phyloP scores from a whole-genome alignment of 345 rosid genomes.

The Viola odorata region DNA sequence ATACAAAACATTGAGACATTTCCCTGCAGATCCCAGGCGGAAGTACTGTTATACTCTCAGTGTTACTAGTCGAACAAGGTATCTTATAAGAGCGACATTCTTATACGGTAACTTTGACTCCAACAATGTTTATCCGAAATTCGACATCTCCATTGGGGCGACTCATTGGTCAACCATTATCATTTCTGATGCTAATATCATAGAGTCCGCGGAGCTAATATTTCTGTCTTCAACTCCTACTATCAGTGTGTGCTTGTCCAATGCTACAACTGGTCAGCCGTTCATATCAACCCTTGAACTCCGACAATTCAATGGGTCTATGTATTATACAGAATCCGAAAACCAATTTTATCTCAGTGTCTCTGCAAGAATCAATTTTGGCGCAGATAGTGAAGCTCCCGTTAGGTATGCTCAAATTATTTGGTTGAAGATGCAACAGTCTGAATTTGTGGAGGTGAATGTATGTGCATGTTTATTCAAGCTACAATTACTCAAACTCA shows the following conservation, averaged over 20 bases:
- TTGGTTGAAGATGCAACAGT: slow-evolving; percentile 12
- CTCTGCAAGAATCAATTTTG: slow-evolving; percentile 92
- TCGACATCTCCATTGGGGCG: slow-evolving; percentile 83
- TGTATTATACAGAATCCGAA: slow-evolving; percentile 61
- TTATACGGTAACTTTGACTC: slow-evolving; percentile 83
- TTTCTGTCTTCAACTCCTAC: slow-evolving; percentile 71
- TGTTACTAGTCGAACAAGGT: slow-evolving; percentile 68
- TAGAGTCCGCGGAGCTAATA: slow-evolving; percentile 71
- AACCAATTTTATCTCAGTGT: slow-evolving; percentile 62
- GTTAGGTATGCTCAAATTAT: slow-evolving; percentile 49
- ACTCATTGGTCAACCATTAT: slow-evolving; percentile 91
- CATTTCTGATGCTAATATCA: slow-evolving; percentile 63
- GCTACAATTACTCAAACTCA: not conserved
- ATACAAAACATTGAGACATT: slow-evolving; percentile 71
- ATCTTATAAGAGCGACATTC: slow-evolving; percentile 92
- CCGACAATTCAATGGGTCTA: slow-evolving; percentile 85
- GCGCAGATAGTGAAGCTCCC: slow-evolving; percentile 76
- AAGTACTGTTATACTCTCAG: slow-evolving; percentile 82
- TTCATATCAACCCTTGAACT: slow-evolving; percentile 98
- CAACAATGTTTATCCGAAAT: slow-evolving; percentile 87
- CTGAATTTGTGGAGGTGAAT: not conserved
- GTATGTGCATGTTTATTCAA: slow-evolving; percentile 9
- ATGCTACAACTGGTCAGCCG: slow-evolving; percentile 95
- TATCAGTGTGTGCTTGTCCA: slow-evolving; percentile 80
- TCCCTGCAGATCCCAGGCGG: slow-evolving; percentile 73